phyloP scores from a whole-genome alignment of 352 stramenopile species.

The Globisporangium spinosum region DNA sequence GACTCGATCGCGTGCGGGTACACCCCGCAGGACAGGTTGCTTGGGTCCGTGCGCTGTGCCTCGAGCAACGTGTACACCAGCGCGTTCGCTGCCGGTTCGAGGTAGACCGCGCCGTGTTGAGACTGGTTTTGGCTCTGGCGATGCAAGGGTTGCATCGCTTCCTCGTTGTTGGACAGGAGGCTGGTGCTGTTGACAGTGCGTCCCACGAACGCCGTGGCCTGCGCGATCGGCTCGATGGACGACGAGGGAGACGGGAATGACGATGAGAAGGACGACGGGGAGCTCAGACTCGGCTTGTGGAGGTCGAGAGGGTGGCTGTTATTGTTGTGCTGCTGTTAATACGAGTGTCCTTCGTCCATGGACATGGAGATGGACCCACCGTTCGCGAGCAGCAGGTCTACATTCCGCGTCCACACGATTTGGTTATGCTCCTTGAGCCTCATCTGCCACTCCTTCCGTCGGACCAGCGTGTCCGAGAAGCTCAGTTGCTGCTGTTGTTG shows the following conservation, averaged over 20 bases:
- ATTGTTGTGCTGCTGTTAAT: not conserved
- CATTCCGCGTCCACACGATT: constrained; percentile 30
- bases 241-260: not conserved
- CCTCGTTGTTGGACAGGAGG: not conserved
- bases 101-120: constrained; percentile 21
- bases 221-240: constrained; percentile 24
- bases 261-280: constrained; percentile 14
- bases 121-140: constrained; percentile 11
- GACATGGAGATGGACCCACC: not conserved
- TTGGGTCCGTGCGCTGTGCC: constrained; percentile 15
- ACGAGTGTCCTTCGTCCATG: not conserved
- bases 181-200: constrained; percentile 17
- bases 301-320: not conserved
- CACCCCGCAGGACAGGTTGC: constrained; percentile 19
- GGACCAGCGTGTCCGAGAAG: constrained; percentile 14
- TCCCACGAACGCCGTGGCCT: constrained; percentile 39
- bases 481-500: not conserved
- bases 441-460: constrained; percentile 42
- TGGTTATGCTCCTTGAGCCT: constrained; percentile 23
- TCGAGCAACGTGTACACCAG: constrained; percentile 29
- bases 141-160: not conserved
- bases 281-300: constrained; percentile 12
- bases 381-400: not conserved
- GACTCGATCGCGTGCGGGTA: constrained; percentile 33
- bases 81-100: constrained; percentile 28